Evolutionary conservation across 2,329 filamentous ascomycete genomes (phyloP).

Genomic region (Colletotrichum nymphaeae): DNA sequence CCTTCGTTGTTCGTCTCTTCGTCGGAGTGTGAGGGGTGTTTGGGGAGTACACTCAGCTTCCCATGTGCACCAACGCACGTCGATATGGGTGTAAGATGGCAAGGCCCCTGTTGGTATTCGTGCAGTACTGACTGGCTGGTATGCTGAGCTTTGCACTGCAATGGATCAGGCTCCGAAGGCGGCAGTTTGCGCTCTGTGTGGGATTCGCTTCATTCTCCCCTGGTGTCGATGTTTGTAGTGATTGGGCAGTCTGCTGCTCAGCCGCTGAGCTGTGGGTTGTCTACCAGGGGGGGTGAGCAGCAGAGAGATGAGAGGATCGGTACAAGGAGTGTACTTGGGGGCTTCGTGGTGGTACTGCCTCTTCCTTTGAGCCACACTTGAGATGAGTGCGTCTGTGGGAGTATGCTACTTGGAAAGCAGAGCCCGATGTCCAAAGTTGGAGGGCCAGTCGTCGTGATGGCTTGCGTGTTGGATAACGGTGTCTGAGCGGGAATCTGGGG

Average conservation of each 20-base stretch:
- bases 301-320: conserved; percentile 16
- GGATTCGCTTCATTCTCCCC: conserved; percentile 15
- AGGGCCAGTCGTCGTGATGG: conserved; percentile 13
- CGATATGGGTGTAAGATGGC: not conserved
- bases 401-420: not conserved
- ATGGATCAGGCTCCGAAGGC: conserved; percentile 6
- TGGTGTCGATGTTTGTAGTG: conserved; percentile 13
- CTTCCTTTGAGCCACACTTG: conserved; percentile 3
- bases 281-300: not conserved
- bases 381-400: not conserved
- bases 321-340: conserved; percentile 2
- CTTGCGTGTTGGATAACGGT: conserved; percentile 15
- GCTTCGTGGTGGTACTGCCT: conserved; percentile 12
- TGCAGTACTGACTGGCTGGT: not conserved
- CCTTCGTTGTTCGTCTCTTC: not conserved
- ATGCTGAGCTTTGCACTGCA: conserved; percentile 4
- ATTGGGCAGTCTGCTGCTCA: conserved; percentile 30
- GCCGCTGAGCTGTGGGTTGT: conserved; percentile 18
- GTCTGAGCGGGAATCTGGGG: not conserved
- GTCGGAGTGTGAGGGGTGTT: not conserved
- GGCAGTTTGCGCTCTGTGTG: conserved; percentile 17
- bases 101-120: not conserved
- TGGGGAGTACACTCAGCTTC: conserved; percentile 23
- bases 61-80: not conserved
- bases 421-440: not conserved